These are phyloP conservation scores for Fragilaria crotonensis DNA, from an alignment of 108 stramenopile genomes.

Conservation along the genomic window DNA sequence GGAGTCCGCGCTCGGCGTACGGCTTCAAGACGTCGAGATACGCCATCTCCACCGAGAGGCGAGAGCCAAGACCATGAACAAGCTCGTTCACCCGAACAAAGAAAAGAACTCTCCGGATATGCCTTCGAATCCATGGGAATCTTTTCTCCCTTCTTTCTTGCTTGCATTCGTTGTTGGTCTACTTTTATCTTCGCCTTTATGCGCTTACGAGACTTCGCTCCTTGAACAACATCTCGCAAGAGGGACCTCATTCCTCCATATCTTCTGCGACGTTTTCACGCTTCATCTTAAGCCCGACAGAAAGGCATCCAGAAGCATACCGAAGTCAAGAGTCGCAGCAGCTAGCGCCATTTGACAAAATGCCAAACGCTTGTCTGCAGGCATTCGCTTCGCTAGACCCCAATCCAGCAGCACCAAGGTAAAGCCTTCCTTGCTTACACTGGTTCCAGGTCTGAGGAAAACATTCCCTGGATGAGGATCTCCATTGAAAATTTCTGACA, in stretches of 20 bases:
- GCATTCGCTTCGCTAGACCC: constrained; percentile 3
- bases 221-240: constrained; percentile 35
- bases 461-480: constrained; percentile 8
- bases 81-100: constrained; percentile 5
- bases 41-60: background rate
- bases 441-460: background rate
- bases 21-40: constrained; percentile 10
- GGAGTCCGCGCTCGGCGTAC: constrained; percentile 23
- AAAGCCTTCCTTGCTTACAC: background rate
- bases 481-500: constrained; percentile 10
- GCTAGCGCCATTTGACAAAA: constrained; percentile 31
- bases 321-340: constrained; percentile 20
- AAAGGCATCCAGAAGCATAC: constrained; percentile 19
- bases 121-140: constrained; percentile 21
- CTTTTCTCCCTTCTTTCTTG: constrained; percentile 11
- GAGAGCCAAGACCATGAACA: constrained; percentile 5
- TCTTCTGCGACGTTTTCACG: constrained; percentile 18
- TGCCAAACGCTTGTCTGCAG: constrained; percentile 14
- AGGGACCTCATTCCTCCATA: constrained; percentile 30
- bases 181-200: constrained; percentile 23
- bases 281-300: constrained; percentile 24
- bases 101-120: constrained; percentile 6
- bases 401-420: constrained; percentile 4
- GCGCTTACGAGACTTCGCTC: constrained; percentile 23
- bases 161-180: constrained; percentile 5